Conservation (phyloP, 805 yeast species). For the Myxozyma sirexii region DNA sequence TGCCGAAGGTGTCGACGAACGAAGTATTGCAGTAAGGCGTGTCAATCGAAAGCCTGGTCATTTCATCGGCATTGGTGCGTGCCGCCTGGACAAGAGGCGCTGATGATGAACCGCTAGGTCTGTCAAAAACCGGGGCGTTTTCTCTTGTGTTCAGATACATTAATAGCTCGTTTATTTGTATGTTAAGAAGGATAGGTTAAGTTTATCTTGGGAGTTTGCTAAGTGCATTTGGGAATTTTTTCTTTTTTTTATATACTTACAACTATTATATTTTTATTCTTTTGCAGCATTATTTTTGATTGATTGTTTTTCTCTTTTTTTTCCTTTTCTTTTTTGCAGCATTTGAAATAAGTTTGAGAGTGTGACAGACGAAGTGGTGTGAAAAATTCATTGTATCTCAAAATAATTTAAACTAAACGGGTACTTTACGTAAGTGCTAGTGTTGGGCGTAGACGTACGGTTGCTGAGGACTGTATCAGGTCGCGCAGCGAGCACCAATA, state of each 20-base stretch:
- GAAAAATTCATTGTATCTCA: too few relatives aligned
- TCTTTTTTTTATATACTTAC: background rate
- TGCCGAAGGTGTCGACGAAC: constrained; percentile 93
- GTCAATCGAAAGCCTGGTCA: constrained; percentile 90
- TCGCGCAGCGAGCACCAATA: too few relatives aligned
- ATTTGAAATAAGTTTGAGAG: background rate
- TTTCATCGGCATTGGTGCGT: constrained; percentile 93
- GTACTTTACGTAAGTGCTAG: too few relatives aligned
- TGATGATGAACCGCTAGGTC: constrained; percentile 4
- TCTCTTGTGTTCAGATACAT: too few relatives aligned
- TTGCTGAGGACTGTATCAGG: too few relatives aligned
- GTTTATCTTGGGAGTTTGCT: constrained; percentile 4
- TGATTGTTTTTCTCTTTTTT: background rate
- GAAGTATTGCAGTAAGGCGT: constrained; percentile 88
- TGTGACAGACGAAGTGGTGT: too few relatives aligned
- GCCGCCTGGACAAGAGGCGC: constrained; percentile 24
- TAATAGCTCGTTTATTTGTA: too few relatives aligned
- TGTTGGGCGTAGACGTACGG: too few relatives aligned
- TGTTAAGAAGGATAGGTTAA: background rate
- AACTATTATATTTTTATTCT: background rate
- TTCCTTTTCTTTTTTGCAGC: background rate
- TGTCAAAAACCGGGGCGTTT: too few relatives aligned
- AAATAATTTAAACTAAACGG: too few relatives aligned
- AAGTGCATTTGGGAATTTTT: constrained; percentile 2
- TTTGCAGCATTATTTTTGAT: background rate